phyloP scores from a whole-genome alignment of 805 yeast genomes.

The Cyberlindnera petersonii region DNA sequence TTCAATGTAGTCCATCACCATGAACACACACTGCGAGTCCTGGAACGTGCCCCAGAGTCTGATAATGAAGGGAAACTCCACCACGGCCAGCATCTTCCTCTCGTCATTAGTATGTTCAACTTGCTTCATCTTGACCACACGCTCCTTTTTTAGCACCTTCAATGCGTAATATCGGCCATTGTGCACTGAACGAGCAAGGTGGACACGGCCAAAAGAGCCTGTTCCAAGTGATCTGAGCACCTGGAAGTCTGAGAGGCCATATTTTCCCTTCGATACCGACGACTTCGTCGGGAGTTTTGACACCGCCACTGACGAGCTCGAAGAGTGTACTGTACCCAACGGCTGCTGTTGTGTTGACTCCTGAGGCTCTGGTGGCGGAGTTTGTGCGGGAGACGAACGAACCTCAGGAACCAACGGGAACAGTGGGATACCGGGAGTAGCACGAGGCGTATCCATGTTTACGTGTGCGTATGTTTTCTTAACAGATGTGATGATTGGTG shows the following conservation, averaged over 20 bases:
- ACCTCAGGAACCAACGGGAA: conserved; percentile 14
- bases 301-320: conserved; percentile 11
- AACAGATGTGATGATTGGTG: too few species aligned
- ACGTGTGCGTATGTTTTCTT: too few species aligned
- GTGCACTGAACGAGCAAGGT: conserved; percentile 80
- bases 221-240: conserved; percentile 89
- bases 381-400: conserved; percentile 7
- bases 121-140: conserved; percentile 89
- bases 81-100: conserved; percentile 79
- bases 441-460: conserved; percentile 8
- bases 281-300: conserved; percentile 28
- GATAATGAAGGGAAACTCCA: conserved; percentile 85
- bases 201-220: conserved; percentile 94
- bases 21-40: conserved; percentile 76
- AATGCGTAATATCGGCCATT: conserved; percentile 92
- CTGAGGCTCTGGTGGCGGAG: conserved; percentile 5
- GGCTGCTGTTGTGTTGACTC: conserved; percentile 5
- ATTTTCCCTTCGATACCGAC: conserved; percentile 54
- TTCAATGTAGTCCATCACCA: conserved; percentile 96
- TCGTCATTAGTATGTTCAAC: conserved; percentile 96
- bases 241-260: conserved; percentile 73
- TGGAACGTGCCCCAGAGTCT: conserved; percentile 98
- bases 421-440: conserved; percentile 10
- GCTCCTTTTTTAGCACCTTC: conserved; percentile 81
- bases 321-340: conserved; percentile 4